Base-by-base conservation (phyloP, 1,139 yeast genomes). In the Hyphopichia khmerensis region DNA sequence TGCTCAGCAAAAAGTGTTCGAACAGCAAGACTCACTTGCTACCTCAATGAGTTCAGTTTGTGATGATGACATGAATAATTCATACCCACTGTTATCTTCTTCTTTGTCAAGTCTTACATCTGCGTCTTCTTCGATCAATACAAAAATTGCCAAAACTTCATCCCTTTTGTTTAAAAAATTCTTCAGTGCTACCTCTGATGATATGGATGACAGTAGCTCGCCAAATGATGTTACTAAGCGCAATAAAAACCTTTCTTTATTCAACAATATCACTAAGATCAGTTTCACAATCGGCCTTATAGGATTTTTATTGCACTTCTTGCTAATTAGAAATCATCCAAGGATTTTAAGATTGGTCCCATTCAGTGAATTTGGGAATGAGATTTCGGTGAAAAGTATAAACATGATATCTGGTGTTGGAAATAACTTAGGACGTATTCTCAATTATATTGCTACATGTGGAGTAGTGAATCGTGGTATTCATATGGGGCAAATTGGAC, bases 281-380 rank as follows among this genome's bases (percentile, higher is more conserved):
- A 69, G 75, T 40, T 52, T 70, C 38, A 66, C 76, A 1, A 64
- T 72, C 34, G 79, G 79, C 0, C 58, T 72, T 40, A 55, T 72
- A 35, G 77, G 78, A 1, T 58, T 72, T 39, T 39, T 72, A 45
- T 39, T 70, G 14, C 79, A 73, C 48, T 63, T 65, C 38, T 45
- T 72, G 16, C 35, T 71, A 10, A 48, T 58, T n/a, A 59, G 60
- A 42, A 55, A 57, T 43, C 47, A 13, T 17, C 48, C n/a, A 37
- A 43, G 15, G 35, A 35, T 9, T 13, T 47, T 17, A 38, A 21
- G 49, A 15, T 42, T 42, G 33, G 46, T 44, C 11, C 42, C 51
- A 2, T 14, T 52, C 3, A 36, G 35, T 9, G 11, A 40, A 4
- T 27, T 49, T 4, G 23, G 40, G 9, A n/a, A 36, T 15, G 51